Percentiles rank a stretch among this genome's conserved stretches.
phyloP scores from a whole-genome alignment of 352 stramenopile species.

The Globisporangium perplexum region DNA sequence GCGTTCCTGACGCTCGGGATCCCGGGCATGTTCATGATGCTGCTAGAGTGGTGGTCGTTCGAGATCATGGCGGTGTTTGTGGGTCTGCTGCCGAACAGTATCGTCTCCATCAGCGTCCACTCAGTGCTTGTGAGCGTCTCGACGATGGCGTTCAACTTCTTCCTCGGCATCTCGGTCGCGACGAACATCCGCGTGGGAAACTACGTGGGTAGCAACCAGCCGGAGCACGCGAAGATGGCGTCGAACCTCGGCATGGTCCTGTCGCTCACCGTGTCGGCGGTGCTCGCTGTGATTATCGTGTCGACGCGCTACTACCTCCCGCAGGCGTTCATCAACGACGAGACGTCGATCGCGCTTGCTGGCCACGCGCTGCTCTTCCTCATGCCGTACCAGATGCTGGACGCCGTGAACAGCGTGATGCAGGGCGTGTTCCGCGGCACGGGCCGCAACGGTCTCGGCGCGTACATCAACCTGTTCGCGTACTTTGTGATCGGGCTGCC shows the following conservation, averaged over 20 bases:
- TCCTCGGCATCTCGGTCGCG: constrained; percentile 74
- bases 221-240: constrained; percentile 77
- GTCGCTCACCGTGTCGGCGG: constrained; percentile 32
- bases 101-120: constrained; percentile 68
- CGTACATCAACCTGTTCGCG: constrained; percentile 55
- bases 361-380: constrained; percentile 49
- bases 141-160: constrained; percentile 70
- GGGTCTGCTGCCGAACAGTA: constrained; percentile 50
- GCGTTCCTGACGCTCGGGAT: constrained; percentile 68
- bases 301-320: constrained; percentile 40
- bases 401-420: constrained; percentile 70
- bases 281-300: constrained; percentile 38
- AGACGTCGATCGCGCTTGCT: constrained; percentile 32
- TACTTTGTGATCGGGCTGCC: constrained; percentile 74
- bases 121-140: constrained; percentile 63
- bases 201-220: constrained; percentile 72
- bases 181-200: constrained; percentile 79
- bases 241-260: constrained; percentile 66
- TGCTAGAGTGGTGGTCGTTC: constrained; percentile 76
- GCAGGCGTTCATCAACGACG: constrained; percentile 69
- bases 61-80: constrained; percentile 74
- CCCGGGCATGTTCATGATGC: constrained; percentile 69
- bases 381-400: constrained; percentile 62
- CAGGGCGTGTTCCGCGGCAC: constrained; percentile 71
- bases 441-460: constrained; percentile 44